These are phyloP conservation scores for Herpomyces periplanetae DNA, from an alignment of 2,329 filamentous ascomycete genomes.

Conservation along the genomic window DNA sequence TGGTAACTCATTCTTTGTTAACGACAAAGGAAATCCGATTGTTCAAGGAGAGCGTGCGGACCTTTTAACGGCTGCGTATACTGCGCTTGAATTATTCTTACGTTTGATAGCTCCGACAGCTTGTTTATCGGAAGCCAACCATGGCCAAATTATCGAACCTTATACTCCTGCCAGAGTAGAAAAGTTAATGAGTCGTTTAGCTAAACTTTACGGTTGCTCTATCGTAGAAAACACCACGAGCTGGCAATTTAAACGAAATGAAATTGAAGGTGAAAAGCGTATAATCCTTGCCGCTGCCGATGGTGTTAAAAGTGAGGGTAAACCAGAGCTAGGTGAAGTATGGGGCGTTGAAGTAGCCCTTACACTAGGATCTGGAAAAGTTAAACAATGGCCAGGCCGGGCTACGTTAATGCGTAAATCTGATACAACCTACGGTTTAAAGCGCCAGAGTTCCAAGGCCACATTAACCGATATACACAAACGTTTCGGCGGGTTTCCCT, in stretches of 20 bases:
- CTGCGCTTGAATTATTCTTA: conserved; percentile 74
- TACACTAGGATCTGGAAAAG: conserved; percentile 61
- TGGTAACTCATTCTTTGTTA: conserved; percentile 55
- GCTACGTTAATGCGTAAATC: conserved; percentile 77
- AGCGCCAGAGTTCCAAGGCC: conserved; percentile 69
- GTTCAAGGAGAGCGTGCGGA: conserved; percentile 45
- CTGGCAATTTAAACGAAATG: conserved; percentile 82
- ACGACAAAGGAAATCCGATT: conserved; percentile 18
- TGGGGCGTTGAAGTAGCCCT: conserved; percentile 94
- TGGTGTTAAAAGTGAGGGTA: conserved; percentile 57
- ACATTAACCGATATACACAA: conserved; percentile 75
- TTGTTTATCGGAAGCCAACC: conserved; percentile 27
- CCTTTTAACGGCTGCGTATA: conserved; percentile 58
- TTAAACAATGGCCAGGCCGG: conserved; percentile 58
- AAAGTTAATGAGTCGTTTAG: conserved; percentile 53
- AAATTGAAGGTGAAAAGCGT: conserved; percentile 94
- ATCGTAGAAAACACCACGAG: conserved; percentile 91
- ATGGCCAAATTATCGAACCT: conserved; percentile 64
- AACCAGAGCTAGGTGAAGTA: conserved; percentile 56
- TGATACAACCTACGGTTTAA: conserved; percentile 57
- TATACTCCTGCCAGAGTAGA: conserved; percentile 60
- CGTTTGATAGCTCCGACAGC: conserved; percentile 72
- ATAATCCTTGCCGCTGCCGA: conserved; percentile 64
- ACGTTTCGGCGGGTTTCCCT: conserved; percentile 91
- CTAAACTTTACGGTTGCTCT: conserved; percentile 58